A percentile compares a stretch with the other conserved stretches of the same genome.
These are phyloP conservation scores for Scedosporium aurantiacum DNA, from an alignment of 2,329 filamentous ascomycete genomes.

Conservation along the genomic window DNA sequence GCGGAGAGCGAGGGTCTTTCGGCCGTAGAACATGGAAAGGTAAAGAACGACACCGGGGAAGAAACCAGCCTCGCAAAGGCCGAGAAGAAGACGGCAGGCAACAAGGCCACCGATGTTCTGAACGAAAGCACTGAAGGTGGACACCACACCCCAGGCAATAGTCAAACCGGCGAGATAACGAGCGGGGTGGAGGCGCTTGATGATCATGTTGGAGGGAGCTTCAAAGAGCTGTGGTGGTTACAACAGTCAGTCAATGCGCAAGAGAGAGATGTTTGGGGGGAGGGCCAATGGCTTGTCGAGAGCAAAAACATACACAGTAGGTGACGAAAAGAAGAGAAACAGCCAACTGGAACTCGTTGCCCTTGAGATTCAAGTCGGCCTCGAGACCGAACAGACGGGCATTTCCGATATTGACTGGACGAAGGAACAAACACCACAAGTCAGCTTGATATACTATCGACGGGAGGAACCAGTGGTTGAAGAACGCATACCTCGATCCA, in stretches of 20 bases:
- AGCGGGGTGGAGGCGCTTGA: slow-evolving; percentile 27
- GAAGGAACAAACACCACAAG: too few species aligned
- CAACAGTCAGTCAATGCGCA: too few species aligned
- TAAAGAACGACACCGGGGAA: slow-evolving; percentile 39
- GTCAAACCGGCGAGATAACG: slow-evolving; percentile 37
- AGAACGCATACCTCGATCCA: slow-evolving; percentile 21
- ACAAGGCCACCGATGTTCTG: slow-evolving; percentile 36
- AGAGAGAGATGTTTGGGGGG: not conserved
- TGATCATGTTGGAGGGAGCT: slow-evolving; percentile 28
- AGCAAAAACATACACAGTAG: slow-evolving; percentile 27
- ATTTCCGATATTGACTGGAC: slow-evolving; percentile 59
- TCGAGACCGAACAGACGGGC: slow-evolving; percentile 52
- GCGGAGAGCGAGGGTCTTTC: slow-evolving; percentile 47
- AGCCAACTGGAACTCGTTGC: slow-evolving; percentile 45
- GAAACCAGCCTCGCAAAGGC: slow-evolving; percentile 41
- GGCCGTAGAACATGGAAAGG: slow-evolving; percentile 34
- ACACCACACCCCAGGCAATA: slow-evolving; percentile 35
- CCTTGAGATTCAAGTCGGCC: slow-evolving; percentile 42
- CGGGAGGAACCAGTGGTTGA: not conserved
- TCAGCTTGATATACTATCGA: not conserved
- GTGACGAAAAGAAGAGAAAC: slow-evolving; percentile 32
- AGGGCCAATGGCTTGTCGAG: not conserved
- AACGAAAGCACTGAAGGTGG: slow-evolving; percentile 35
- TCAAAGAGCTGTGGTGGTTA: slow-evolving; percentile 20
- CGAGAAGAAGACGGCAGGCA: slow-evolving; percentile 34